These are phyloP conservation scores for Coniochaeta hoffmannii DNA, from an alignment of 2,329 filamentous ascomycete species.

Conservation along the genomic window DNA sequence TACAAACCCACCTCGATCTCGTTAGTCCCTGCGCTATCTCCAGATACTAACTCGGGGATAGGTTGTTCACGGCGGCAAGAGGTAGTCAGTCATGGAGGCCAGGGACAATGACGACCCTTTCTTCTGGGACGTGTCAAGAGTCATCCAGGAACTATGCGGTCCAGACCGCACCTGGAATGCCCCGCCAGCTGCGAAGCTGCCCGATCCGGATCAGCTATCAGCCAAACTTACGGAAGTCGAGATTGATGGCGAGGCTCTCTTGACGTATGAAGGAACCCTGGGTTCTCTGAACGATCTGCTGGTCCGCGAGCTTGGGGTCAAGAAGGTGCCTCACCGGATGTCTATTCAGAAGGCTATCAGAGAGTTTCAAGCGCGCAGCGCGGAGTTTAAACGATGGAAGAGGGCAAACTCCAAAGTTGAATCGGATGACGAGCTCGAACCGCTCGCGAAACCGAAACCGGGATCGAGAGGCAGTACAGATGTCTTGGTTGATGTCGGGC, in stretches of 20 bases:
- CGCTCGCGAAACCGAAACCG: not conserved
- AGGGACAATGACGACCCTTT: constrained; percentile 55
- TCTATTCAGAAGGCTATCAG: constrained; percentile 51
- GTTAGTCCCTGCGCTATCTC: not conserved
- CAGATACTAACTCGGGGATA: not conserved
- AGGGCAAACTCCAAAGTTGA: constrained; percentile 11
- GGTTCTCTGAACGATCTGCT: constrained; percentile 40
- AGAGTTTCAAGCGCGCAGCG: constrained; percentile 45
- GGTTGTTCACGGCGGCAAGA: not conserved
- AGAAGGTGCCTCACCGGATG: constrained; percentile 47
- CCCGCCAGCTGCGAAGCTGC: constrained; percentile 31
- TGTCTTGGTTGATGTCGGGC: not conserved
- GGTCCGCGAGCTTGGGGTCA: constrained; percentile 45
- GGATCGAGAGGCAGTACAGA: not conserved
- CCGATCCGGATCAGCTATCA: constrained; percentile 46
- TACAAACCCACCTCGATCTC: not conserved
- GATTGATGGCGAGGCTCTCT: constrained; percentile 57
- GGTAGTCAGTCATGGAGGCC: constrained; percentile 15
- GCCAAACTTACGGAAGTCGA: constrained; percentile 50
- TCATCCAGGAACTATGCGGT: constrained; percentile 59
- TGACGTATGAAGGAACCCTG: constrained; percentile 47
- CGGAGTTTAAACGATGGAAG: constrained; percentile 32
- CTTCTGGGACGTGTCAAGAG: constrained; percentile 61
- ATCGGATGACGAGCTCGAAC: constrained; percentile 14
- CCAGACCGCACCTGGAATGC: constrained; percentile 38